Evolutionary conservation across 2,329 filamentous ascomycete genomes (phyloP).

Genomic region (Trichoderma koningiopsis): DNA sequence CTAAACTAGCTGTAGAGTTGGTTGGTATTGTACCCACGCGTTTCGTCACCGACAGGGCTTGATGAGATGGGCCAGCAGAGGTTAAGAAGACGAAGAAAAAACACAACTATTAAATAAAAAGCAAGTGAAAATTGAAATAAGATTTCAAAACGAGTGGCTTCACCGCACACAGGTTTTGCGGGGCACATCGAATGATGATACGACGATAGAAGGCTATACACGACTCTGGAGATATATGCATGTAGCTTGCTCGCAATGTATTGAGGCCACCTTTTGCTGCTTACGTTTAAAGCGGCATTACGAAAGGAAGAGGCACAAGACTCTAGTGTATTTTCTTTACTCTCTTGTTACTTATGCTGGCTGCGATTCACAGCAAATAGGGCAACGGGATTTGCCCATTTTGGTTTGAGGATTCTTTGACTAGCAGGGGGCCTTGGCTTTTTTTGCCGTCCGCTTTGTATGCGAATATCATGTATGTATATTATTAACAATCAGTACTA

Average conservation of each 20-base stretch:
- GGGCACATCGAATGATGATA: conserved; percentile 15
- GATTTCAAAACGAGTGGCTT: not conserved
- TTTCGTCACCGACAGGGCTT: not conserved
- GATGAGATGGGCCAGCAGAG: not conserved
- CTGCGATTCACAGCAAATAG: not conserved
- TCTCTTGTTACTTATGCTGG: not conserved
- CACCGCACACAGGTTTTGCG: not conserved
- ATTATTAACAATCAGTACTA: not conserved
- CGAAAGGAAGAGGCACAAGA: not conserved
- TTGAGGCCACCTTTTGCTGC: not conserved
- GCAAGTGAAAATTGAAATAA: not conserved
- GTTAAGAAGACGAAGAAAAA: not conserved
- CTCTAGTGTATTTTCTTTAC: not conserved
- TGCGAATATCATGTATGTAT: not conserved
- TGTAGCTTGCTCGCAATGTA: conserved; percentile 12
- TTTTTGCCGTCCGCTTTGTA: not conserved
- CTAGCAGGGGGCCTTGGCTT: not conserved
- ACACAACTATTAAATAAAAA: not conserved
- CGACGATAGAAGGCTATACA: conserved; percentile 22
- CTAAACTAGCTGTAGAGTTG: not conserved
- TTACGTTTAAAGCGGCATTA: not conserved
- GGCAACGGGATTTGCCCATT: not conserved
- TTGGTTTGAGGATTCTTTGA: not conserved
- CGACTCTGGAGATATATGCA: not conserved
- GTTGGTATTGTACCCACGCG: not conserved